phyloP scores from a whole-genome alignment of 768 basidiomycete species.

The Russula ochroleuca region DNA sequence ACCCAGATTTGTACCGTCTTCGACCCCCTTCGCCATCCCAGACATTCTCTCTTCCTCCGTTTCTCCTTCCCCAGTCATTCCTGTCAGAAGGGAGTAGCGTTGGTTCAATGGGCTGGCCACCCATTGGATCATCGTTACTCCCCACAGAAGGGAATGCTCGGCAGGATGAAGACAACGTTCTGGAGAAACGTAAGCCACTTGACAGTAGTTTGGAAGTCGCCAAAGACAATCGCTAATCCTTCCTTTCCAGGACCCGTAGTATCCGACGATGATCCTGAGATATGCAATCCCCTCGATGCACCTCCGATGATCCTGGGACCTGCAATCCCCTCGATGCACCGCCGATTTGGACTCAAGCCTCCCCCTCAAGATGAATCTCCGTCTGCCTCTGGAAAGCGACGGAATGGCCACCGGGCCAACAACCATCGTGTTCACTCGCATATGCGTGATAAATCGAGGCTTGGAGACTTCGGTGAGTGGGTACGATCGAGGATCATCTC shows the following conservation, averaged over 20 bases:
- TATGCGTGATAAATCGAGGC: not conserved
- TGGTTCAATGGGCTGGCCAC: slow-evolving; percentile 19
- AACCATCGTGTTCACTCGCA: not conserved
- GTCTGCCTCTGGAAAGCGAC: not conserved
- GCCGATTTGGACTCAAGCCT: no score
- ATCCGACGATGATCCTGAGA: not conserved
- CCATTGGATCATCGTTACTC: slow-evolving; percentile 4
- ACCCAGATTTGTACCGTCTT: not conserved
- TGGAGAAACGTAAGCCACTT: not conserved
- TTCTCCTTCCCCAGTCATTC: not conserved
- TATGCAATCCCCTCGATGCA: no score
- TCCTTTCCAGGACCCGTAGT: not conserved
- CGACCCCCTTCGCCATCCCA: not conserved
- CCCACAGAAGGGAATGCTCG: not conserved
- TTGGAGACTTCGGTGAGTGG: not conserved
- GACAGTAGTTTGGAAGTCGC: not conserved
- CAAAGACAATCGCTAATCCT: not conserved
- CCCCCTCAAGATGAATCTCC: not conserved
- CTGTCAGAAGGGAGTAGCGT: not conserved
- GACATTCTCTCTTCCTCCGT: not conserved
- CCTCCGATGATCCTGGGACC: not conserved
- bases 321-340: no score
- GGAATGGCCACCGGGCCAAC: not conserved
- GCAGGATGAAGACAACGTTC: not conserved
- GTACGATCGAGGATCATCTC: not conserved